phyloP scores from a whole-genome alignment of 1,284 basidiomycete species.

The Entoloma clypeatum region DNA sequence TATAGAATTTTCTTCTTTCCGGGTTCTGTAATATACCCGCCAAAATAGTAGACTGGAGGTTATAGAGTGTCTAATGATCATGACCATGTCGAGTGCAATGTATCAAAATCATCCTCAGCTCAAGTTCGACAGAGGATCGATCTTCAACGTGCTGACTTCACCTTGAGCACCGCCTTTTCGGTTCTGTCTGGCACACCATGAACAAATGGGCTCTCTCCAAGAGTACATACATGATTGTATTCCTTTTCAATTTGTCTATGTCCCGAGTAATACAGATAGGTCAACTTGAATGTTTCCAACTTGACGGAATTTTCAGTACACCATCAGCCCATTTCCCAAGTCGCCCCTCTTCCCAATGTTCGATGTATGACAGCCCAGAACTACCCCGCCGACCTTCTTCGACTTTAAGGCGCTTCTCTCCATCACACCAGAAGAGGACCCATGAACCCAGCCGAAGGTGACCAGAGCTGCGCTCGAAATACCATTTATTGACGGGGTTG shows the following conservation, averaged over 20 bases:
- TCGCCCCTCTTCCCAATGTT: constrained; percentile 79
- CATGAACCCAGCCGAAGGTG: constrained; percentile 82
- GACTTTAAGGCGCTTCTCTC: constrained; percentile 75
- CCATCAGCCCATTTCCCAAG: constrained; percentile 72
- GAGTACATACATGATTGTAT: constrained; percentile 10
- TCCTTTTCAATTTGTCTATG: constrained; percentile 10
- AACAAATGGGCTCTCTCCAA: no score
- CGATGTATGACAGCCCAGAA: constrained; percentile 69
- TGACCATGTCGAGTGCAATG: no score
- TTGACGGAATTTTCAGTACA: constrained; percentile 75
- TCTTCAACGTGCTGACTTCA: no score
- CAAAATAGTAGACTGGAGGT: no score
- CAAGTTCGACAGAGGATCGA: no score
- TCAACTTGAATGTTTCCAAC: constrained; percentile 67
- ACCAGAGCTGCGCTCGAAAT: constrained; percentile 93
- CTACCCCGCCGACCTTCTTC: constrained; percentile 61
- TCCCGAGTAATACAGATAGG: no score
- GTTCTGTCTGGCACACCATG: no score
- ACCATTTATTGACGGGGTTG: constrained; percentile 99
- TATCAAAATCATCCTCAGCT: no score
- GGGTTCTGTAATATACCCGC: no score
- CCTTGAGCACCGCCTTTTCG: no score
- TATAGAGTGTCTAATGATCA: no score
- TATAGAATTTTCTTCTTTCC: no score
- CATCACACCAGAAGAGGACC: constrained; percentile 99